Evolutionary conservation across 2,329 filamentous ascomycete species (phyloP).

Genomic region (Trichothecium roseum): DNA sequence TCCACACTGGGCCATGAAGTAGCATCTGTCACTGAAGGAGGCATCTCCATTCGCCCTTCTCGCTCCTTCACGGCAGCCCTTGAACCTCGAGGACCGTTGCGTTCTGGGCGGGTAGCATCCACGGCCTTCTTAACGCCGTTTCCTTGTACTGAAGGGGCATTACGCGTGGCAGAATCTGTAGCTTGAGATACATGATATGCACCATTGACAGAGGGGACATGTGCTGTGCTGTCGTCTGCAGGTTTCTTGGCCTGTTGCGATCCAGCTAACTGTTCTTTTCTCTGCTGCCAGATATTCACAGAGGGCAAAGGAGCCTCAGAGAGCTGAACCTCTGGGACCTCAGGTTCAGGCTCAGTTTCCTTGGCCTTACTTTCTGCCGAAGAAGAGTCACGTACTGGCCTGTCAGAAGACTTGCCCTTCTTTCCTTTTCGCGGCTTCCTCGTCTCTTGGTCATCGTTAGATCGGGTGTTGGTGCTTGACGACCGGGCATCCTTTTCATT

Average conservation of each 20-base stretch:
- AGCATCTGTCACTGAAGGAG: conserved; percentile 65
- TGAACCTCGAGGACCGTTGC: conserved; percentile 36
- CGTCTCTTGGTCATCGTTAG: conserved; percentile 48
- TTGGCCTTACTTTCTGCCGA: conserved; percentile 46
- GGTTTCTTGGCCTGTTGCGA: conserved; percentile 39
- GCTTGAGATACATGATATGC: no score
- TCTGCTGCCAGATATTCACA: conserved; percentile 82
- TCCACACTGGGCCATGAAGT: conserved; percentile 87
- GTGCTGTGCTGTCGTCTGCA: conserved; percentile 5
- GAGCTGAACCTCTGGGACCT: conserved; percentile 52
- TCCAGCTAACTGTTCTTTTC: conserved; percentile 45
- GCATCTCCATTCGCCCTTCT: conserved; percentile 20
- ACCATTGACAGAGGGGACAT: not conserved
- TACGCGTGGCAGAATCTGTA: conserved; percentile 3
- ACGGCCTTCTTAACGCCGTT: conserved; percentile 31
- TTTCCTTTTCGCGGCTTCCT: conserved; percentile 47
- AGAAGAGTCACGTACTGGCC: conserved; percentile 37
- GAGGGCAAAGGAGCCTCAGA: conserved; percentile 72
- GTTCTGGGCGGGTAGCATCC: conserved; percentile 27
- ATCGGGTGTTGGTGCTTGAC: conserved; percentile 53
- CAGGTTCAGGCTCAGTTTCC: conserved; percentile 23
- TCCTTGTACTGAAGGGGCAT: conserved; percentile 14
- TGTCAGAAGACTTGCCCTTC: conserved; percentile 38
- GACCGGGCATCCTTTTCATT: conserved; percentile 43
- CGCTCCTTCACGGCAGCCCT: conserved; percentile 32